Evolutionary conservation across 148 eudicot species (phyloP).

Genomic region (Chenopodium album): DNA sequence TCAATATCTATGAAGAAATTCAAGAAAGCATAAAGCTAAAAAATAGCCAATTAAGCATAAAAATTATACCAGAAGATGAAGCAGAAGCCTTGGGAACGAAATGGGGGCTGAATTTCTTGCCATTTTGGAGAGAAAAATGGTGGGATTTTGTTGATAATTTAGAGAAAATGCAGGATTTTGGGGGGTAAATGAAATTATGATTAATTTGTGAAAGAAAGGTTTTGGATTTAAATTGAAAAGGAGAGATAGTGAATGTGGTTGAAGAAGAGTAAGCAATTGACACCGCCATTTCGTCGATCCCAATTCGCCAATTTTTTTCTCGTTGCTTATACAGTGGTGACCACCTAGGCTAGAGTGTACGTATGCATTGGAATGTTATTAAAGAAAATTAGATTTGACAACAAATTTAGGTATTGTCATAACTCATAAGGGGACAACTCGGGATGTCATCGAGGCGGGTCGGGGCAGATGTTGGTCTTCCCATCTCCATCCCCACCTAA

Average conservation of each 20-base stretch:
- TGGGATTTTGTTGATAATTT: conserved; percentile 14
- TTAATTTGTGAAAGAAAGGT: not conserved
- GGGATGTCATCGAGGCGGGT: too few relatives aligned
- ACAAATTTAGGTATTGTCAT: too few relatives aligned
- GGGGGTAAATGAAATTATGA: not conserved
- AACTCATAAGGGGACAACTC: too few relatives aligned
- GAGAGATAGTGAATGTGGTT: not conserved
- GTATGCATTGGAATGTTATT: too few relatives aligned
- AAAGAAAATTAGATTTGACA: too few relatives aligned
- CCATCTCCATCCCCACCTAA: too few relatives aligned
- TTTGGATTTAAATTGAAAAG: conserved; percentile 18
- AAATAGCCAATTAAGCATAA: conserved; percentile 1
- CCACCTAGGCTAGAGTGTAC: too few relatives aligned
- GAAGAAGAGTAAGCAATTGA: conserved; percentile 15
- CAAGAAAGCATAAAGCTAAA: not conserved
- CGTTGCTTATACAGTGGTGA: too few relatives aligned
- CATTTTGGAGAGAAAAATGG: conserved; percentile 32
- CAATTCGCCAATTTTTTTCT: not conserved
- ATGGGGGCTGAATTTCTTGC: conserved; percentile 18
- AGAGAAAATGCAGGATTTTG: not conserved
- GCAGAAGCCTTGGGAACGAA: conserved; percentile 55
- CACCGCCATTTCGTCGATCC: conserved; percentile 20
- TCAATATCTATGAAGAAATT: not conserved
- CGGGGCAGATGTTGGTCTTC: too few relatives aligned
- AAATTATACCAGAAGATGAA: conserved; percentile 53